These are phyloP conservation scores for Coprinopsis marcescibilis DNA, from an alignment of 768 basidiomycete genomes.

Conservation along the genomic window DNA sequence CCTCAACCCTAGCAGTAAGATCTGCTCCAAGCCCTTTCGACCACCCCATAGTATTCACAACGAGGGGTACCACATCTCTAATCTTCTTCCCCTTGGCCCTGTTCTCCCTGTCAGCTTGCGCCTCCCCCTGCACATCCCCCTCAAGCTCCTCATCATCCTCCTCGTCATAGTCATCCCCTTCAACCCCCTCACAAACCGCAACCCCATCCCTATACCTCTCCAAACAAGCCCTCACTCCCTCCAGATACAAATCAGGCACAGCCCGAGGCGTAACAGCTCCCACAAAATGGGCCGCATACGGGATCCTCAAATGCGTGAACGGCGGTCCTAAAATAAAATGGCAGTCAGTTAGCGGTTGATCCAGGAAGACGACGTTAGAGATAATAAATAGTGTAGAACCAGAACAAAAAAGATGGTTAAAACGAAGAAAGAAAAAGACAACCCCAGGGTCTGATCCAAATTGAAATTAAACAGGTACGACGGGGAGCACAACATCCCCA, in stretches of 20 bases:
- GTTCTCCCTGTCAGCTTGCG: not conserved
- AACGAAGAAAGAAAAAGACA: not conserved
- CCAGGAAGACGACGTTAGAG: no score
- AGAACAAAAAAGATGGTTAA: no score
- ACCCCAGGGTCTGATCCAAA: no score
- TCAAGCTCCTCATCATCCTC: conserved; percentile 17
- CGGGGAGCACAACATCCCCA: no score
- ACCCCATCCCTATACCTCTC: conserved; percentile 67
- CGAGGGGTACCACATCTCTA: conserved; percentile 63
- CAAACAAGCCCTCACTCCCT: conserved; percentile 59
- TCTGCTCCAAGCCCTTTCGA: conserved; percentile 88
- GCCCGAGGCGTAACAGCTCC: conserved; percentile 75
- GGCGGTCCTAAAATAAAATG: conserved; percentile 85
- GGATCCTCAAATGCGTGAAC: conserved; percentile 75
- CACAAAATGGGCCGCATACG: conserved; percentile 73
- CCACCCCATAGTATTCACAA: conserved; percentile 98
- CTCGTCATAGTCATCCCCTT: conserved; percentile 20
- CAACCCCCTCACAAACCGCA: not conserved
- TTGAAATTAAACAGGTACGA: no score
- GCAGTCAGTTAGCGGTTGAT: no score
- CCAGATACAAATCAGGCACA: conserved; percentile 71
- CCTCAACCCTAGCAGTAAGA: conserved; percentile 64
- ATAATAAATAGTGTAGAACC: no score
- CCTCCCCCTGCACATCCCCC: not conserved
- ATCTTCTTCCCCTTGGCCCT: conserved; percentile 28